Evolutionary conservation across 805 yeast species (phyloP), one percentile per base, ranked within the genome.

Genomic region (Scheffersomyces stipitis): DNA sequence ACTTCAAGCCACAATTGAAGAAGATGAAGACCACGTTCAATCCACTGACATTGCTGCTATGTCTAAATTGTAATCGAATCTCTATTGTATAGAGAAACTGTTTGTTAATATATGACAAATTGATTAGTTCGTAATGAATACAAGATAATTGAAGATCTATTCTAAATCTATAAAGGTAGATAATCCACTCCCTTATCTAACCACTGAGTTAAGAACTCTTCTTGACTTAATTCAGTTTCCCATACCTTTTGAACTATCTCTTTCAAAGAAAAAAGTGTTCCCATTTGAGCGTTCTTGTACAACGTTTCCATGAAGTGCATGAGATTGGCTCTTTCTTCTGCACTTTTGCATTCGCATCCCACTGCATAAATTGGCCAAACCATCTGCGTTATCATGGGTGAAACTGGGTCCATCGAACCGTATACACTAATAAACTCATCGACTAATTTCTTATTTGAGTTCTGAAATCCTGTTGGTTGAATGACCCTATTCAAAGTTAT

Each of bases 11-110:
- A 60, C 60, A 44, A 76, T 81, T 54, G 87, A 84, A 70, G 97
- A 83, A 64, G 96, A 86, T 69, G 99, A 93, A 80, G 99, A 93
- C 78, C 95, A 89, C 78, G 97, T 93, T 64, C 99, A 93, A 81
- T 91, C 98, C 59, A 86, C 96, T 52, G 99, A 93, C 73, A 71
- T 93, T 70, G 96, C 95, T 73, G 99, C 99, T 72, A 91, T 91
- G 98, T 85, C 77, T 73, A 91, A 91, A 78, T 80, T 91, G 75
- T 91, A 88, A 82, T 39, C 31, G 20, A 31, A 38, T 41, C 45
- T 46, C 51, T 50, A 50, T 49, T 52, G 56, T 52, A 53, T 52
- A 51, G 51, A 38, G 47, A 43, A 39, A 35, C 18, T n/a, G 16
- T 9, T 15, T 13, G 23, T 17, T 13, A 28, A 23, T 23, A 18